phyloP scores from a whole-genome alignment of 495 filamentous ascomycete species.

The Penicillium coffeae region DNA sequence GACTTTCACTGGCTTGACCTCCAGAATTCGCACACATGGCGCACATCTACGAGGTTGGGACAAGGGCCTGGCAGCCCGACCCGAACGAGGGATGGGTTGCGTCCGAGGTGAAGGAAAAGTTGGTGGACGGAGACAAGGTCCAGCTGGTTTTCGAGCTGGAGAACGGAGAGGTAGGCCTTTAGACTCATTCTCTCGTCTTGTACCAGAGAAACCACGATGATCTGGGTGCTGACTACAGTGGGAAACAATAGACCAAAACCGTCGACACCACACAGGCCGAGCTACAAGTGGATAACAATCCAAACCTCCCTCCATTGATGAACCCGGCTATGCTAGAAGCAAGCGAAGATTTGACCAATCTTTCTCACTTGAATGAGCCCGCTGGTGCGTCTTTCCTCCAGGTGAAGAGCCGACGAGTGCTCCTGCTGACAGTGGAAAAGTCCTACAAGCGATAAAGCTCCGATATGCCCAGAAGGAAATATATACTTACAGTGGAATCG shows the following conservation, averaged over 20 bases:
- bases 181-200: too few relatives aligned
- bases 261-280: slow-evolving; percentile 76
- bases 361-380: slow-evolving; percentile 97
- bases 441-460: slow-evolving; percentile 94
- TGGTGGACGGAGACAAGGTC: slow-evolving; percentile 79
- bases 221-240: slow-evolving; percentile 24
- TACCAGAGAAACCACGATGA: too few relatives aligned
- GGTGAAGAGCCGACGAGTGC: neutral
- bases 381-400: slow-evolving; percentile 62
- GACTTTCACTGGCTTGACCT: neutral
- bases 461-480: slow-evolving; percentile 99
- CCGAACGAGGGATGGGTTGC: slow-evolving; percentile 92
- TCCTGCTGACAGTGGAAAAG: slow-evolving; percentile 50
- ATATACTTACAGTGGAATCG: slow-evolving; percentile 99
- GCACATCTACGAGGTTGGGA: slow-evolving; percentile 95
- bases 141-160: slow-evolving; percentile 78
- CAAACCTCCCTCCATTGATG: slow-evolving; percentile 83
- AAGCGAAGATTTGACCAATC: slow-evolving; percentile 94
- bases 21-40: slow-evolving; percentile 58
- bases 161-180: slow-evolving; percentile 75
- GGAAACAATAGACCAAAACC: slow-evolving; percentile 61
- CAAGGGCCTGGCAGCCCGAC: slow-evolving; percentile 97
- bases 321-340: slow-evolving; percentile 98
- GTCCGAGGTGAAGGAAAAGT: slow-evolving; percentile 89
- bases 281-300: slow-evolving; percentile 69